Evolutionary conservation across 2,329 filamentous ascomycete genomes (phyloP), one percentile per base, ranked within the genome.

Genomic region (Exophiala viscosa): DNA sequence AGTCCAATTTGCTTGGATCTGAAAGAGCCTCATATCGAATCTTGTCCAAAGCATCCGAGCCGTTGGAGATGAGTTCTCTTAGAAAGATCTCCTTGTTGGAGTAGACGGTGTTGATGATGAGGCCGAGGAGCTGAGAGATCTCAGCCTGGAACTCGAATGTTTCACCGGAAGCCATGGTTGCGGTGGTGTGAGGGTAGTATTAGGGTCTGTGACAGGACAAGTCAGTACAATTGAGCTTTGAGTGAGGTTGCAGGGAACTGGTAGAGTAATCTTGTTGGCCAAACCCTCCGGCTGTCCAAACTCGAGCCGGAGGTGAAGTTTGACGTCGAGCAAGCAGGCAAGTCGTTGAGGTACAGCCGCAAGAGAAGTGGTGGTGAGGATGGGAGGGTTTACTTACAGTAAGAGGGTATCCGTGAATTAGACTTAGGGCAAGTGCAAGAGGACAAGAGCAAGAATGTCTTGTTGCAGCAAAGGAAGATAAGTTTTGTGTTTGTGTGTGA

Each of bases 111-210:
- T 99, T 99, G 85, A 99, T 99, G 79, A 99, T 99, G 74, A 99
- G 88, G 66, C 87, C 90, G 73, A 99, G 88, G 65, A 99, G 89
- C 89, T 99, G 93, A 88, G 92, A 97, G 74, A 99, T 99, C 88
- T 99, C 93, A 87, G 93, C 93, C 87, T 99, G 93, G 83, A 97
- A 99, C 87, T 97, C 92, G 81, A 99, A 99, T 66, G 91, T 96
- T 82, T 97, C 91, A 64, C 14, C 28, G 18, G 73, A 68, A 76
- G 90, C 77, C 89, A 95, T 96, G 74, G 73, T 88, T 76, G 70
- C 70, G 75, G 72, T 64, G 46, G 35, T 49, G 36, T 55, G 53
- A 45, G 42, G 43, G 41, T 50, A 11, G 20, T 41, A 52, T 47
- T 50, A 23, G 50, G 49, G 32, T 57, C 58, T 57, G 48, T 13